Conservation (phyloP, 176 grass and related monocot species). For the Raddia distichophylla region DNA sequence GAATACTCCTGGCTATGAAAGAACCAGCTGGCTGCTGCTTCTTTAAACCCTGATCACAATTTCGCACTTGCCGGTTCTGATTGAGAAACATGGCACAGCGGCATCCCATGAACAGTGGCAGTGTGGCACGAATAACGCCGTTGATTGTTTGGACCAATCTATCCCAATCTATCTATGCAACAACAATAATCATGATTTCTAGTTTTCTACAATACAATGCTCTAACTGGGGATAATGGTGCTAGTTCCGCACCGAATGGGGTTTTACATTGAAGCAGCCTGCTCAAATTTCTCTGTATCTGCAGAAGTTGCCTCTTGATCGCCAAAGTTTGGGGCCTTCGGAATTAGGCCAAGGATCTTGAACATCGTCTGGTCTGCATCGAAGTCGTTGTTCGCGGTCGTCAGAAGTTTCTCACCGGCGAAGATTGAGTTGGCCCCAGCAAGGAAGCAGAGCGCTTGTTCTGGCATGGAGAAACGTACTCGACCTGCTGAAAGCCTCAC, state of each 20-base stretch:
- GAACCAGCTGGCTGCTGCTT: background rate
- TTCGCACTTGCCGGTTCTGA: background rate
- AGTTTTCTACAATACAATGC: constrained; percentile 40
- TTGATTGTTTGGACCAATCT: constrained; percentile 30
- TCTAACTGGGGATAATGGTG: constrained; percentile 16
- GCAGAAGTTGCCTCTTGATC: constrained; percentile 17
- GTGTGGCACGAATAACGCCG: background rate
- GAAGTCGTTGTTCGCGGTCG: constrained; percentile 81
- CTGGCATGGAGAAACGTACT: constrained; percentile 89
- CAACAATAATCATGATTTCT: constrained; percentile 31
- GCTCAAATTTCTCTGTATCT: constrained; percentile 42
- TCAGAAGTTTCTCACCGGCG: constrained; percentile 79
- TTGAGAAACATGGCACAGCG: background rate
- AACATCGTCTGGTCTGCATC: constrained; percentile 90
- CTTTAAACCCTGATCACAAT: background rate
- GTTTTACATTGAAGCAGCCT: constrained; percentile 60
- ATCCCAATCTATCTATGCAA: constrained; percentile 25
- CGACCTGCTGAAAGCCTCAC: constrained; percentile 92
- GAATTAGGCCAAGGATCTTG: constrained; percentile 85
- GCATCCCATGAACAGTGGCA: background rate
- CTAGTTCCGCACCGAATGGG: constrained; percentile 23
- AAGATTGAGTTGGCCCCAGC: constrained; percentile 96
- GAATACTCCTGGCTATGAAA: background rate
- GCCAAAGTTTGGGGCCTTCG: constrained; percentile 74
- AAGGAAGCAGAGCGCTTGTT: constrained; percentile 89